Base-by-base conservation (phyloP, 164 flowering plant species). In the Berberis thunbergii region DNA sequence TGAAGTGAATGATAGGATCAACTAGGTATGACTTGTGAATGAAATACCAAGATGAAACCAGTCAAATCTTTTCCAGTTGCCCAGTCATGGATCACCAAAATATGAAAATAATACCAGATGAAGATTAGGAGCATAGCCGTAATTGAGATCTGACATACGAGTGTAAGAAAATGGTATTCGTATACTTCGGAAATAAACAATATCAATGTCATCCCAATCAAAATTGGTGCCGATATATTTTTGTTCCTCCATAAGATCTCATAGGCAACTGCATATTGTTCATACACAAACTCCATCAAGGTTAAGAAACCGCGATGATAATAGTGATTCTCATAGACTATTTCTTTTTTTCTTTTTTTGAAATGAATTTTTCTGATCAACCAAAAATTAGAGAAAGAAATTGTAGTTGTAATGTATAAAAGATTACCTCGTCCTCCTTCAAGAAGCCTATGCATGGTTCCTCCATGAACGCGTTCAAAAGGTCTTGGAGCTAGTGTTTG, bases 121-220 rank as follows among this genome's bases (percentile, higher is more conserved):
- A 84, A 88, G 75, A 83, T 10, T 2, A 79, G 56, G 4, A 86
- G 76, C 87, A 91, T 77, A 7, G 76, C 11, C 43, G 81, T 71
- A 60, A 91, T 88, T 67, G 77, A 68, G 60, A 79, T 11, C 70
- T 91, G 92, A 59, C 87, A 87, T n/a, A 86, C 38, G 11, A 89
- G 81, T n/a, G 92, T 78, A 3, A 91, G 79, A n/a, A 89, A 80
- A 55, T 72, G 79, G 82, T 89, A 89, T 63, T 87, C 88, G 2
- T 72, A 79, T 38, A 89, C 83, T 75, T 86, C 92, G 40, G 89
- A 86, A 5, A 89, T 82, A 64, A 83, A 74, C 98, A 96, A 91
- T 44, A 86, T 57, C 6, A 67, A 53, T 1, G 84, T 76, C 8
- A 73, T 54, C 45, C 79, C 92, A 3, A 72, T 49, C 48, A 86